These are phyloP conservation scores for Kazachstania psychrophila DNA, from an alignment of 805 yeast genomes.

Conservation along the genomic window DNA sequence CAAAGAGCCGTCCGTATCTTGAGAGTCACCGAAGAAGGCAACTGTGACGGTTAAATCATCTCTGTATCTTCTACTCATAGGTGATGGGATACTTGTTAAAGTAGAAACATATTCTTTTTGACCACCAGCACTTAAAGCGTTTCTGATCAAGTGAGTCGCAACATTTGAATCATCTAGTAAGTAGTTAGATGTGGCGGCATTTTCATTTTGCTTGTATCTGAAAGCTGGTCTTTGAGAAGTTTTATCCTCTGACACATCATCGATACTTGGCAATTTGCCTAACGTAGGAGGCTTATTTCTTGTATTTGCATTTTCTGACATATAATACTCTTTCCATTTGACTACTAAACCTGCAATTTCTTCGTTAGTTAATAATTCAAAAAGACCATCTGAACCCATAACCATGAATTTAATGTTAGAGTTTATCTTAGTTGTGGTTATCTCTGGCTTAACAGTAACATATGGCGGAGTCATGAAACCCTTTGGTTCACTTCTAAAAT, in stretches of 20 bases:
- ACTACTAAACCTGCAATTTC: conserved; percentile 89
- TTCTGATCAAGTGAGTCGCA: conserved; percentile 86
- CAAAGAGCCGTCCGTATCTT: conserved; percentile 13
- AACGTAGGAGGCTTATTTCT: conserved; percentile 8
- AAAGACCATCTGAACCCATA: conserved; percentile 89
- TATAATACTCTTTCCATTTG: conserved; percentile 77
- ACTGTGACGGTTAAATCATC: conserved; percentile 96
- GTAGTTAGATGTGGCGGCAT: conserved; percentile 31
- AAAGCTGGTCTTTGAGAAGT: conserved; percentile 63
- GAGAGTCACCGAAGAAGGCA: conserved; percentile 68
- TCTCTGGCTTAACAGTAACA: conserved; percentile 92
- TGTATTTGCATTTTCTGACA: conserved; percentile 6
- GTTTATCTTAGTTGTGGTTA: conserved; percentile 68
- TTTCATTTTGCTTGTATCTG: conserved; percentile 37
- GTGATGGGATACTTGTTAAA: conserved; percentile 83
- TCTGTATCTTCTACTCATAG: conserved; percentile 82
- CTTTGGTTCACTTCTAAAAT: conserved; percentile 69
- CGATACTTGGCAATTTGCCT: conserved; percentile 50
- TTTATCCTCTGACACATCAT: conserved; percentile 50
- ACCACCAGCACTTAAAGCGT: conserved; percentile 85
- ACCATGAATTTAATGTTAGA: conserved; percentile 76
- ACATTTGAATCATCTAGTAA: conserved; percentile 77
- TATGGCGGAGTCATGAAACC: conserved; percentile 85
- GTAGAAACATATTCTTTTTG: conserved; percentile 80
- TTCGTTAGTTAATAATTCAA: conserved; percentile 83